phyloP scores from a whole-genome alignment of 2,329 filamentous ascomycete species.

The Colletotrichum tropicale region DNA sequence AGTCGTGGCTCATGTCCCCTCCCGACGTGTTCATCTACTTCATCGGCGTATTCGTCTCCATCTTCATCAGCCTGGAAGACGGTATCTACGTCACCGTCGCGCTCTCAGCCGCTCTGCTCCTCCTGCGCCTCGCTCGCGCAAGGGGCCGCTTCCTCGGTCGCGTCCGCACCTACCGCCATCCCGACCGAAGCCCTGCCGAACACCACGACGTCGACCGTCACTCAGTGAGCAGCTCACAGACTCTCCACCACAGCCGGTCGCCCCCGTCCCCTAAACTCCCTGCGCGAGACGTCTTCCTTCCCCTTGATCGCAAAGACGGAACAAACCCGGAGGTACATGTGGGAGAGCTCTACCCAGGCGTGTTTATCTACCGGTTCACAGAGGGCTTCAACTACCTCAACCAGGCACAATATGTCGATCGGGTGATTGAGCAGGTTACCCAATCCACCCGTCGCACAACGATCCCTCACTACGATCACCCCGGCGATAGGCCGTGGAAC shows the following conservation, averaged over 20 bases:
- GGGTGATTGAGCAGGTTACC: conserved; percentile 48
- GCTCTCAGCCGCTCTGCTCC: conserved; percentile 45
- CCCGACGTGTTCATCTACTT: conserved; percentile 79
- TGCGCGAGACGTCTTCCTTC: conserved; percentile 43
- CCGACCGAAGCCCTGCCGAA: conserved; percentile 15
- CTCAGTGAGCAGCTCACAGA: conserved; percentile 8
- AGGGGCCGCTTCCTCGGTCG: conserved; percentile 50
- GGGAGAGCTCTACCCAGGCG: conserved; percentile 53
- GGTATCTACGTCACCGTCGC: conserved; percentile 54
- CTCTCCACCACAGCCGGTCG: neutral
- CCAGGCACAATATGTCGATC: conserved; percentile 54
- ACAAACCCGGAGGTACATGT: conserved; percentile 53
- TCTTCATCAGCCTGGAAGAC: conserved; percentile 54
- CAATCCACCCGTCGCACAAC: conserved; percentile 42
- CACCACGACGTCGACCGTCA: neutral
- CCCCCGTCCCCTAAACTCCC: neutral
- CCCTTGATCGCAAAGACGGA: conserved; percentile 53
- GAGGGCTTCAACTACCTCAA: conserved; percentile 64
- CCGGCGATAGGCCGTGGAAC: conserved; percentile 57
- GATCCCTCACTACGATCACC: conserved; percentile 3
- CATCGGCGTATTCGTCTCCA: conserved; percentile 64
- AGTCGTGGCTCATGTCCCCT: conserved; percentile 78
- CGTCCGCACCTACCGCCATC: conserved; percentile 23
- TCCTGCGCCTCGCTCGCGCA: conserved; percentile 49
- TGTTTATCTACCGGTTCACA: conserved; percentile 60